A percentile compares a stretch with the other conserved stretches of the same genome.
Conservation (phyloP, 1,139 yeast genomes). For the Yamadazyma dushanensis region DNA sequence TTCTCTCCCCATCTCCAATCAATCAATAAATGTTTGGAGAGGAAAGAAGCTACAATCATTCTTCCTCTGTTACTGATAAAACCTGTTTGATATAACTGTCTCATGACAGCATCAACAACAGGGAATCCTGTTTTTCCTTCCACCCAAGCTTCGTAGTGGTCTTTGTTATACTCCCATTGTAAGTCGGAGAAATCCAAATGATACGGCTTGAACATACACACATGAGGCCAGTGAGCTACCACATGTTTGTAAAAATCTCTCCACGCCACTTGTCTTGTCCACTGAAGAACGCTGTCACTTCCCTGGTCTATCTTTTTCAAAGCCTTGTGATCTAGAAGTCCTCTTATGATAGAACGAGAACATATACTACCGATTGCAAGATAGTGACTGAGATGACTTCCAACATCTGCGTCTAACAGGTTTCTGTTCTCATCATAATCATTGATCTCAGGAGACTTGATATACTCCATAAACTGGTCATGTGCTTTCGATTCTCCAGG, state of each 20-base stretch:
- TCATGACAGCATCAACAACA: slow-evolving; percentile 58
- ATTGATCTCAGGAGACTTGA: slow-evolving; percentile 24
- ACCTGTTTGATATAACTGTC: slow-evolving; percentile 49
- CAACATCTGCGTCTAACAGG: slow-evolving; percentile 26
- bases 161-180: slow-evolving; percentile 42
- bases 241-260: slow-evolving; percentile 57
- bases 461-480: slow-evolving; percentile 27
- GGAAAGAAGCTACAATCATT: slow-evolving; percentile 53
- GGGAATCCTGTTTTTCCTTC: slow-evolving; percentile 56
- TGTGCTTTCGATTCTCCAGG: slow-evolving; percentile 40
- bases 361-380: slow-evolving; percentile 49
- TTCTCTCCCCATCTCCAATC: slow-evolving; percentile 60
- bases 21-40: slow-evolving; percentile 50
- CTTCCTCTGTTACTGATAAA: slow-evolving; percentile 54
- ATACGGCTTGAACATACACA: slow-evolving; percentile 51
- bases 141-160: slow-evolving; percentile 48
- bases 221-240: slow-evolving; percentile 49
- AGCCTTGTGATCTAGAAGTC: slow-evolving; percentile 24
- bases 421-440: slow-evolving; percentile 32
- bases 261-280: slow-evolving; percentile 57
- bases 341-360: slow-evolving; percentile 35
- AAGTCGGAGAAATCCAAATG: slow-evolving; percentile 39
- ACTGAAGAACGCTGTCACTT: slow-evolving; percentile 35
- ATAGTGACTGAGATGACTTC: slow-evolving; percentile 47
- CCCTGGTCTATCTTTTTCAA: slow-evolving; percentile 25